Conservation (phyloP, 257 asterid species). For the Asclepias syriaca region DNA sequence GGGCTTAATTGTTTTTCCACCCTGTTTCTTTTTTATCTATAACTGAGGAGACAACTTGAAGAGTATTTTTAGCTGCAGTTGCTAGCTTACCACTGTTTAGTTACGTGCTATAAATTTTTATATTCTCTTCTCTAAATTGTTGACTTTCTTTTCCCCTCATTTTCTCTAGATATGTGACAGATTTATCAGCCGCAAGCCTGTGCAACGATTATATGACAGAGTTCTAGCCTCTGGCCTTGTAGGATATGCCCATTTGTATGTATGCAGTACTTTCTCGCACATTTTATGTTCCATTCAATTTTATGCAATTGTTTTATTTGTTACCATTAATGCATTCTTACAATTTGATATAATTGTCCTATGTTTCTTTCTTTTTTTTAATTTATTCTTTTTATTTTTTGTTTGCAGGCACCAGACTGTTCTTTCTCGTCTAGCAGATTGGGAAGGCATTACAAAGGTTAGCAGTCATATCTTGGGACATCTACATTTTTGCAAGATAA, state of each 20-base stretch:
- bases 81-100: neutral
- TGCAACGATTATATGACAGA: slow-evolving; percentile 66
- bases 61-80: neutral
- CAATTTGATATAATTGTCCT: slow-evolving; percentile 1
- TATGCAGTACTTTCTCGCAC: slow-evolving; percentile 16
- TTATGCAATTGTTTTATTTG: slow-evolving; percentile 1
- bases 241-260: slow-evolving; percentile 71
- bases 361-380: neutral
- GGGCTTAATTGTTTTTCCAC: neutral
- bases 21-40: neutral
- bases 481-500: neutral
- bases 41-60: neutral
- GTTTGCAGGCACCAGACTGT: slow-evolving; percentile 60
- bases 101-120: neutral
- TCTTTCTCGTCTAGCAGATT: slow-evolving; percentile 73
- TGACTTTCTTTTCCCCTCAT: slow-evolving; percentile 1
- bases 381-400: neutral
- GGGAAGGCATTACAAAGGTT: slow-evolving; percentile 91
- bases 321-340: neutral
- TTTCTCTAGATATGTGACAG: slow-evolving; percentile 76
- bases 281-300: slow-evolving; percentile 4
- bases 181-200: slow-evolving; percentile 64
- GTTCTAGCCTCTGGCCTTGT: slow-evolving; percentile 70
- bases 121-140: neutral
- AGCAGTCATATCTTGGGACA: neutral